Evolutionary conservation across 2,329 filamentous ascomycete genomes (phyloP).

Genomic region (Venturia aucupariae): DNA sequence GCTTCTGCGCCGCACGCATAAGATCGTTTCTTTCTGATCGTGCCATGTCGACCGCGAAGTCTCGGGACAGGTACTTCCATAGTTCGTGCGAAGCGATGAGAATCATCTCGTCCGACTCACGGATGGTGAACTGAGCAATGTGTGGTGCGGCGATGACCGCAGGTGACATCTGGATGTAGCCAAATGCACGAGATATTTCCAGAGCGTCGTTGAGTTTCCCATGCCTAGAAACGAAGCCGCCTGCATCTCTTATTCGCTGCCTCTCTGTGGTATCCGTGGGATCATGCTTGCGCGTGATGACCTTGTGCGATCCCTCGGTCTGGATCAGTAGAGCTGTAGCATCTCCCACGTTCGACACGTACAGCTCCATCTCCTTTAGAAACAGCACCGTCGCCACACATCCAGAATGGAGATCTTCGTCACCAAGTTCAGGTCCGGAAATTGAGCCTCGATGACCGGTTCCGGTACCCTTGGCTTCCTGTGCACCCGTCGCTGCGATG

Average conservation of each 20-base stretch:
- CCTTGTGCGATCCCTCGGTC: conserved; percentile 71
- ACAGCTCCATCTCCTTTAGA: conserved; percentile 80
- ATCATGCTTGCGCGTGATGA: conserved; percentile 86
- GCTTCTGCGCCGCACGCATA: conserved; percentile 90
- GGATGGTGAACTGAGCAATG: conserved; percentile 66
- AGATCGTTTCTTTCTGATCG: conserved; percentile 78
- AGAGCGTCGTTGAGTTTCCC: conserved; percentile 88
- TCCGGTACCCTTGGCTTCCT: conserved; percentile 29
- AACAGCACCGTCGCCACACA: conserved; percentile 90
- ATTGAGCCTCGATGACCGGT: conserved; percentile 58
- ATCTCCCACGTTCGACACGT: conserved; percentile 91
- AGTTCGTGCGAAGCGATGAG: conserved; percentile 84
- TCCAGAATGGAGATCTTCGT: conserved; percentile 83
- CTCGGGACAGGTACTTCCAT: conserved; percentile 88
- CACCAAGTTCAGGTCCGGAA: conserved; percentile 67
- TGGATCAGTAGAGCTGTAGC: conserved; percentile 92
- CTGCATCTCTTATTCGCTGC: conserved; percentile 83
- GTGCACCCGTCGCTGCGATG: conserved; percentile 30
- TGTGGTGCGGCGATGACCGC: conserved; percentile 86
- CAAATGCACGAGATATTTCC: conserved; percentile 88
- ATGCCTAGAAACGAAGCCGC: conserved; percentile 90
- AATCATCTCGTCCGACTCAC: conserved; percentile 87
- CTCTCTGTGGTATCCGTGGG: conserved; percentile 79
- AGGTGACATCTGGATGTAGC: conserved; percentile 86
- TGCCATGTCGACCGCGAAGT: conserved; percentile 85